Evolutionary conservation across 2,329 filamentous ascomycete species (phyloP), one percentile per base, ranked within the genome.

Genomic region (Aspergillus japonicus): DNA sequence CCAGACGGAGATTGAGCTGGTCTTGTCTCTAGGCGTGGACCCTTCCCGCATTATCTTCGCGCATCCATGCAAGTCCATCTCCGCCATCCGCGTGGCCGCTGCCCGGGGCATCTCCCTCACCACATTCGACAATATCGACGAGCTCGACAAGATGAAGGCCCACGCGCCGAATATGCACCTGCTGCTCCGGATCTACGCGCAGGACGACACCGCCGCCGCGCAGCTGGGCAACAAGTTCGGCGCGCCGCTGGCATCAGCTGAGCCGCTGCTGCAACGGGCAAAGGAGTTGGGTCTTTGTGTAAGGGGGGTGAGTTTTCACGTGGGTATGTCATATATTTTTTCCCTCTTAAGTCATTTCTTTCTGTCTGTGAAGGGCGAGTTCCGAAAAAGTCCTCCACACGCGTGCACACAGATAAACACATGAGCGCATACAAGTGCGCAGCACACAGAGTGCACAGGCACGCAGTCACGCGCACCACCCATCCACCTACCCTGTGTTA

Each of bases 281-380:
- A 59, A 53, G 62, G 62, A 68, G 12, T 56, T 72, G 7, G 61
- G 53, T 7, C 47, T 72, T 35, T 57, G 66, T 21, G 56, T 73
- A 6, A 56, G 66, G 8, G 71, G 70, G 0, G 63, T 73, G n/a
- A 69, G 68, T 33, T 73, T 73, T 24, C 70, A 72, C 58, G 64
- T 73, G 31, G 71, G 70, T 67, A 58, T 35, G 33, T 35, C 0
- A 29, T 29, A 29, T 8, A 2, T 16, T 35, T 3, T 12, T 16
- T 35, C 33, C 6, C 12, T 16, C 33, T 35, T 3, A 5, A 12
- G 8, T 29, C 26, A 8, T 10, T 29, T 29, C 26, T 29, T 8
- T 29, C 2, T 29, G 26, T 8, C 26, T 10, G 7, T 29, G 8
- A 2, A 7, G 7, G 7, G 26, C 3, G 33, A 35, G 5, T 5